Percentiles rank a stretch among this genome's conserved stretches.
Evolutionary conservation across 768 basidiomycete species (phyloP).

Genomic region (Kockovaella imperatae): DNA sequence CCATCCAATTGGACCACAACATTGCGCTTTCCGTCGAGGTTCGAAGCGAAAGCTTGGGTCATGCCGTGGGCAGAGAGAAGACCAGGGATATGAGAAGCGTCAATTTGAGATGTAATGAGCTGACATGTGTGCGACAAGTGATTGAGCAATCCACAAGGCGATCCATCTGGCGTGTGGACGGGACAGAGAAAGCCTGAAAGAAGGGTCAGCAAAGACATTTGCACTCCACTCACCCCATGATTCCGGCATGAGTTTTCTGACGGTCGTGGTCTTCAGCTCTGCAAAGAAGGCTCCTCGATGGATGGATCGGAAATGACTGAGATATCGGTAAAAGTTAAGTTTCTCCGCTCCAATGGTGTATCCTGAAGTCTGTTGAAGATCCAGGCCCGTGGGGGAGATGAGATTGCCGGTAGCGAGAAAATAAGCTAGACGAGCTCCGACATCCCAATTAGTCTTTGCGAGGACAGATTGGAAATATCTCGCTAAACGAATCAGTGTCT

Average conservation of each 20-base stretch:
- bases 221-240: constrained; percentile 71
- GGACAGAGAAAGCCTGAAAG: constrained; percentile 87
- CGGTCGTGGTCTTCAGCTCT: constrained; percentile 94
- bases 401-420: constrained; percentile 97
- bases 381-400: constrained; percentile 86
- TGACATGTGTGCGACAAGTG: constrained; percentile 91
- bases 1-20: constrained; percentile 93
- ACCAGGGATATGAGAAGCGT: constrained; percentile 68
- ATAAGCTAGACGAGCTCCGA: constrained; percentile 79
- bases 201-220: constrained; percentile 6
- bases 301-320: constrained; percentile 95
- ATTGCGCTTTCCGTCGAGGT: constrained; percentile 71
- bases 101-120: constrained; percentile 68
- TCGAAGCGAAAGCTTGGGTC: constrained; percentile 76
- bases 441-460: constrained; percentile 76
- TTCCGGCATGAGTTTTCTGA: constrained; percentile 91
- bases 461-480: constrained; percentile 71
- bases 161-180: constrained; percentile 96
- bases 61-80: constrained; percentile 84
- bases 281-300: constrained; percentile 99
- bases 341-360: constrained; percentile 99
- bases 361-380: constrained; percentile 94
- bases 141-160: constrained; percentile 94
- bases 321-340: constrained; percentile 95
- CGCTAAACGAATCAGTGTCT: constrained; percentile 48